These are phyloP conservation scores for Metschnikowia shivogae DNA, from an alignment of 805 yeast species.

Conservation along the genomic window DNA sequence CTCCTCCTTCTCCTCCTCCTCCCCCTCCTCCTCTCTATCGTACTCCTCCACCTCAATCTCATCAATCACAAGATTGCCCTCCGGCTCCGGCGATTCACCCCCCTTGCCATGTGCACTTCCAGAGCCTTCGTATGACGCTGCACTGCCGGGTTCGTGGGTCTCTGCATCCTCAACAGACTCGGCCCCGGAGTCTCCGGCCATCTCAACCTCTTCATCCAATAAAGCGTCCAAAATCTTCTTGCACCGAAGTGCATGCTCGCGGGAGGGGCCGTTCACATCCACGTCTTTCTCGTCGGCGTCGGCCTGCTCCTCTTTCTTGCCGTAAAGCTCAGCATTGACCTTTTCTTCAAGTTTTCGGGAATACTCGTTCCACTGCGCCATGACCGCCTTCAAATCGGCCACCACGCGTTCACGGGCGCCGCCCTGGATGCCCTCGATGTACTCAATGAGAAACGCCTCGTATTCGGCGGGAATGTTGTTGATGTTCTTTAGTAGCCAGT, in stretches of 20 bases:
- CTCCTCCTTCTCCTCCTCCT: conserved; percentile 14
- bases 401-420: conserved; percentile 59
- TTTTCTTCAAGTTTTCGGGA: conserved; percentile 40
- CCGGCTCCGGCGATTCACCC: conserved; percentile 5
- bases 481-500: conserved; percentile 72
- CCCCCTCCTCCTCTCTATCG: conserved; percentile 14
- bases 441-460: conserved; percentile 45
- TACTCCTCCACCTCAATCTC: conserved; percentile 40
- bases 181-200: conserved; percentile 25
- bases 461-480: conserved; percentile 50
- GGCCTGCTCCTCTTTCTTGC: conserved; percentile 21
- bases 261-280: conserved; percentile 19
- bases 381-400: conserved; percentile 43
- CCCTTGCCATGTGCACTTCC: neutral
- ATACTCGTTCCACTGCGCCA: conserved; percentile 54
- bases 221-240: conserved; percentile 29
- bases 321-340: conserved; percentile 34
- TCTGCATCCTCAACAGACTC: neutral
- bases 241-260: conserved; percentile 42
- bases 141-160: too few species aligned
- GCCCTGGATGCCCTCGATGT: conserved; percentile 64
- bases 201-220: conserved; percentile 30
- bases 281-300: conserved; percentile 11
- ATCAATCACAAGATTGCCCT: conserved; percentile 36
- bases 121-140: too few species aligned